Conservation (phyloP, 805 yeast genomes). For the Yarrowia porcina region DNA sequence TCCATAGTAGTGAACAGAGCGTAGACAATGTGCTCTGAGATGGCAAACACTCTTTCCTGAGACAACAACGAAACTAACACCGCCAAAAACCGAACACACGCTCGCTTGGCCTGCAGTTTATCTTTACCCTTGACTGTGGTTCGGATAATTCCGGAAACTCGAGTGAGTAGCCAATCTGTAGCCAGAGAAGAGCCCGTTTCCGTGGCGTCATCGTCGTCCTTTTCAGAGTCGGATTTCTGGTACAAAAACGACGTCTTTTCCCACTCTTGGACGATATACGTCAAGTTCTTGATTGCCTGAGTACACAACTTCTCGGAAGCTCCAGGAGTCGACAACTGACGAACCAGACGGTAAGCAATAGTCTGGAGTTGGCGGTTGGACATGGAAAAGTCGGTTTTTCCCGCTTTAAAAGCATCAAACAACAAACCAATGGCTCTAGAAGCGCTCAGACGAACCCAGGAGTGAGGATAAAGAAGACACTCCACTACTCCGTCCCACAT, state of each 20-base stretch:
- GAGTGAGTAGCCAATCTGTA: conserved; percentile 59
- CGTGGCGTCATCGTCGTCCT: conserved; percentile 32
- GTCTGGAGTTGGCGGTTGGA: conserved; percentile 55
- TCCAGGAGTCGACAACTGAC: conserved; percentile 79
- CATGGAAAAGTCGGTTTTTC: conserved; percentile 34
- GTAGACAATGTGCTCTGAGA: conserved; percentile 51
- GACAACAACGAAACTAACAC: conserved; percentile 53
- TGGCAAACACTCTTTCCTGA: conserved; percentile 39
- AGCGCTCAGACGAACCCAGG: conserved; percentile 80
- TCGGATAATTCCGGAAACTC: conserved; percentile 60
- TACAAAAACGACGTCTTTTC: conserved; percentile 41
- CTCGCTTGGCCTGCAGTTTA: conserved; percentile 57
- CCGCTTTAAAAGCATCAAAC: conserved; percentile 40
- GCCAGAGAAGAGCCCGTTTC: conserved; percentile 26
- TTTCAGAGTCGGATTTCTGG: not conserved
- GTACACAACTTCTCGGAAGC: conserved; percentile 60
- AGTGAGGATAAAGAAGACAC: conserved; percentile 74
- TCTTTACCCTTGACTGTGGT: conserved; percentile 58
- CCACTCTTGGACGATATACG: conserved; percentile 62
- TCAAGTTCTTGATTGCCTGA: conserved; percentile 65
- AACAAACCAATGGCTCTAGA: conserved; percentile 56
- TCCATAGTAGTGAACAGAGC: conserved; percentile 45
- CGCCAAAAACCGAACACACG: conserved; percentile 68
- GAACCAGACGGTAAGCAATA: conserved; percentile 56
- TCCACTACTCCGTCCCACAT: conserved; percentile 55